Percentiles rank a stretch among this genome's conserved stretches.
These are phyloP conservation scores for Linum tenue DNA, from an alignment of 345 rosid genomes.

Conservation along the genomic window DNA sequence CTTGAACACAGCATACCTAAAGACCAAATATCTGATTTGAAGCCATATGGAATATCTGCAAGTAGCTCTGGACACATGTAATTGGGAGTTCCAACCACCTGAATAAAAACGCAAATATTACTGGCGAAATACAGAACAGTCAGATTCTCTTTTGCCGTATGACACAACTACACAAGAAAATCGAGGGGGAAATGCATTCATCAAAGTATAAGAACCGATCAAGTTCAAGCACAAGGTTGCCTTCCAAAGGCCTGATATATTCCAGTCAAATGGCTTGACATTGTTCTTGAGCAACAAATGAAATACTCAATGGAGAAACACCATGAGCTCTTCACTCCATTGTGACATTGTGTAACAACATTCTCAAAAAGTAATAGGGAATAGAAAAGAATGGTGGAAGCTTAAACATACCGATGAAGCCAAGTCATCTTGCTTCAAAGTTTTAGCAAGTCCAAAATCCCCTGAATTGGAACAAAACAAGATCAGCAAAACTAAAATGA, in stretches of 20 bases:
- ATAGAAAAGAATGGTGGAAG: not conserved
- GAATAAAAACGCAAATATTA: slow-evolving; percentile 14
- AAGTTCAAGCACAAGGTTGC: not conserved
- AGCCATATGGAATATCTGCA: slow-evolving; percentile 97
- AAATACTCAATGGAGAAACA: not conserved
- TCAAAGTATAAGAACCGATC: not conserved
- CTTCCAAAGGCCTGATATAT: not conserved
- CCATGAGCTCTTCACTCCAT: not conserved
- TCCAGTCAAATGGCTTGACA: not conserved
- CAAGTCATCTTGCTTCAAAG: slow-evolving; percentile 87
- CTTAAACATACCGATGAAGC: slow-evolving; percentile 72
- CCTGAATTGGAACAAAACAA: slow-evolving; percentile 37
- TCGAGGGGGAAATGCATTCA: slow-evolving; percentile 7
- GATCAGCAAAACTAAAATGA: slow-evolving; percentile 1
- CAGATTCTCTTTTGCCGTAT: not conserved
- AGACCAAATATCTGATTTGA: slow-evolving; percentile 98
- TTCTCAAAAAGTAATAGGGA: not conserved
- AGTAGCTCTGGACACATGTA: slow-evolving; percentile 99
- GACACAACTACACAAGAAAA: not conserved
- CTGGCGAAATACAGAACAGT: slow-evolving; percentile 13
- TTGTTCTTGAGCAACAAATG: not conserved
- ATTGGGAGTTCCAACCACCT: slow-evolving; percentile 99
- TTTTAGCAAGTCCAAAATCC: slow-evolving; percentile 98
- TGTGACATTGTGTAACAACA: not conserved
- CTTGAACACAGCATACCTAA: slow-evolving; percentile 40